Evolutionary conservation across 306 rosid genomes (phyloP).

Genomic region (Quercus berberidifolia): DNA sequence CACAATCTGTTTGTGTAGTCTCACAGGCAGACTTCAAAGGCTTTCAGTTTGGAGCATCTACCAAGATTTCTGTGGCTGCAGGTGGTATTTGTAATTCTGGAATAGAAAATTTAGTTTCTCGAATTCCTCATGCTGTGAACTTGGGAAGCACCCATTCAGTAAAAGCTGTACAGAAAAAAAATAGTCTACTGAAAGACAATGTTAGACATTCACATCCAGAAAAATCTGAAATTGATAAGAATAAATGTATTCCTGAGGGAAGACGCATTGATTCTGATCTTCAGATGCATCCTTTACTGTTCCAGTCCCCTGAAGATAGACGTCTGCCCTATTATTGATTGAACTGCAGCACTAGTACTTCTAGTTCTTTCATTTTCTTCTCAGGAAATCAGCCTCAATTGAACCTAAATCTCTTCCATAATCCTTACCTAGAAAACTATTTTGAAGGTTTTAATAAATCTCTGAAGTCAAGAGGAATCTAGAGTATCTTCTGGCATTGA

Average conservation of each 20-base stretch:
- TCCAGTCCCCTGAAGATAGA: conserved; percentile 73
- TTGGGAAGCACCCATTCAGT: conserved; percentile 17
- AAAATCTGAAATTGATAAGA: conserved; percentile 39
- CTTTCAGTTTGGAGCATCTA: conserved; percentile 42
- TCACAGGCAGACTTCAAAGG: conserved; percentile 74
- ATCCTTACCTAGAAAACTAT: conserved; percentile 56
- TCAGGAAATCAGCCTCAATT: conserved; percentile 74
- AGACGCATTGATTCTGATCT: conserved; percentile 51
- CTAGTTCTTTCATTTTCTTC: conserved; percentile 61
- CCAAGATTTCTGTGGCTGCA: conserved; percentile 40
- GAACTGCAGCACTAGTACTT: conserved; percentile 46
- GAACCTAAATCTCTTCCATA: conserved; percentile 64
- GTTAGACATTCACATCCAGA: conserved; percentile 28
- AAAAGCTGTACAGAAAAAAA: conserved; percentile 25
- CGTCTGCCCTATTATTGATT: conserved; percentile 50
- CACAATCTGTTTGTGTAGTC: conserved; percentile 83
- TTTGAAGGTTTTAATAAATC: conserved; percentile 39
- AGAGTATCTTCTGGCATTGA: conserved; percentile 60
- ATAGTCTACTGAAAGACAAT: conserved; percentile 20
- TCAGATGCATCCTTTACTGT: conserved; percentile 92
- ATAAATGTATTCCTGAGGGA: conserved; percentile 45
- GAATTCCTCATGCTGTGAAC: conserved; percentile 40
- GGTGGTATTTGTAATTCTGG: conserved; percentile 32
- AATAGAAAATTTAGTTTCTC: conserved; percentile 36
- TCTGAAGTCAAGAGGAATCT: conserved; percentile 45